phyloP scores from a whole-genome alignment of 176 grass and related monocot species.

The Ensete glaucum region DNA sequence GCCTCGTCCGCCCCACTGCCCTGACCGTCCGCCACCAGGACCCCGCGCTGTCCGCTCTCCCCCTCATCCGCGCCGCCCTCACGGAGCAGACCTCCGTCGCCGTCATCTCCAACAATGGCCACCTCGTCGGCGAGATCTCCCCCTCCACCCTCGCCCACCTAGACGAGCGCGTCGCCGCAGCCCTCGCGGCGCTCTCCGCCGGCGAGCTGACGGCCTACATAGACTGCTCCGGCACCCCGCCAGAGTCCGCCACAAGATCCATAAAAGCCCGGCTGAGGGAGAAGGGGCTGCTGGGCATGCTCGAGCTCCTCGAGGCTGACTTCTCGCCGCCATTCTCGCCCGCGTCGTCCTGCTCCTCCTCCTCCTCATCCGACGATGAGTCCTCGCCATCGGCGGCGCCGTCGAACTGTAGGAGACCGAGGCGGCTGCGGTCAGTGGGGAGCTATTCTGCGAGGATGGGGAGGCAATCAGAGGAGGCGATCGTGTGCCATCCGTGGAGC shows the following conservation, averaged over 20 bases:
- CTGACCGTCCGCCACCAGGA: slow-evolving; percentile 25
- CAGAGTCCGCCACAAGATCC: slow-evolving; percentile 17
- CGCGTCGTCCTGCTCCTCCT: slow-evolving; percentile 9
- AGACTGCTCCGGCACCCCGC: slow-evolving; percentile 18
- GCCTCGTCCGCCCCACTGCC: slow-evolving; percentile 25
- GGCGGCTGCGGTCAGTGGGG: slow-evolving; percentile 18
- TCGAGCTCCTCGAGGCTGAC: slow-evolving; percentile 40
- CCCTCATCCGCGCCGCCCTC: slow-evolving; percentile 28
- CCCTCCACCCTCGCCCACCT: slow-evolving; percentile 35
- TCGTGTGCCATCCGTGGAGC: slow-evolving; percentile 48
- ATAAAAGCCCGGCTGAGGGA: slow-evolving; percentile 30
- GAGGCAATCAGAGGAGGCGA: slow-evolving; percentile 27
- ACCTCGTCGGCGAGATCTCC: slow-evolving; percentile 59
- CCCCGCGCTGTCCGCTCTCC: slow-evolving; percentile 25
- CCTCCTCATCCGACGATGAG: slow-evolving; percentile 27
- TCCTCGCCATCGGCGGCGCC: slow-evolving; percentile 2
- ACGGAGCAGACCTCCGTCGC: slow-evolving; percentile 38
- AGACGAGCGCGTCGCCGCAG: slow-evolving; percentile 32
- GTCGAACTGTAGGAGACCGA: neutral
- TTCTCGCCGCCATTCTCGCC: slow-evolving; percentile 18
- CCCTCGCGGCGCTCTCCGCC: slow-evolving; percentile 37
- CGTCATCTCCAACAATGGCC: slow-evolving; percentile 18
- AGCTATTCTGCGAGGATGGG: slow-evolving; percentile 25
- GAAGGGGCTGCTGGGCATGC: slow-evolving; percentile 30
- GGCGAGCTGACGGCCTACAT: slow-evolving; percentile 40